Percentiles rank a stretch among this genome's conserved stretches.
These are phyloP conservation scores for Botrytis fragariae DNA, from an alignment of 2,329 filamentous ascomycete species.

Conservation along the genomic window DNA sequence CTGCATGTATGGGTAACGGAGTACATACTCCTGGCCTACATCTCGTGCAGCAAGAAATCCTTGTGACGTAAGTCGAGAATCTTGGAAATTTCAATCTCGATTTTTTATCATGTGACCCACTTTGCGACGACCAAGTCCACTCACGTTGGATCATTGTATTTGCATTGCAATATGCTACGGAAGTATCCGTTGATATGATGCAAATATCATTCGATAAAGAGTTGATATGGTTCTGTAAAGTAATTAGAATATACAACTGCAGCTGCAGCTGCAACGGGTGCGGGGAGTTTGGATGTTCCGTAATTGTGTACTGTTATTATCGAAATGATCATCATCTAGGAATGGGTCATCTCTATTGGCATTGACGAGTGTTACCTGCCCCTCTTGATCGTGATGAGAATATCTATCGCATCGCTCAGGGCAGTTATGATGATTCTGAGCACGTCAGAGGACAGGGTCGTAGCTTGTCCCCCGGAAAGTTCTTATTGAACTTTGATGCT, in stretches of 20 bases:
- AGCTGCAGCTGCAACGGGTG: neutral
- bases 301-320: neutral
- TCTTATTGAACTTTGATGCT: neutral
- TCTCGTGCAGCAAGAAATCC: neutral
- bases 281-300: neutral
- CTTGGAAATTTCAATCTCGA: constrained; percentile 5
- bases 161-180: neutral
- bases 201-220: neutral
- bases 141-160: neutral
- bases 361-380: neutral
- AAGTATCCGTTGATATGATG: neutral
- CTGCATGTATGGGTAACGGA: neutral
- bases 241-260: neutral
- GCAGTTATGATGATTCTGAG: neutral
- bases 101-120: constrained; percentile 5
- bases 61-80: constrained; percentile 7
- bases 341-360: neutral
- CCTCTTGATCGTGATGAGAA: neutral
- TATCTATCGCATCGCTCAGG: neutral
- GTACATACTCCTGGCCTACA: neutral
- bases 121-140: constrained; percentile 8
- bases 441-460: neutral
- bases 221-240: neutral
- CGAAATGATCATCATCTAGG: no score
- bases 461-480: neutral